phyloP scores from a whole-genome alignment of 108 stramenopile genomes.

The Skeletonema grethae region DNA sequence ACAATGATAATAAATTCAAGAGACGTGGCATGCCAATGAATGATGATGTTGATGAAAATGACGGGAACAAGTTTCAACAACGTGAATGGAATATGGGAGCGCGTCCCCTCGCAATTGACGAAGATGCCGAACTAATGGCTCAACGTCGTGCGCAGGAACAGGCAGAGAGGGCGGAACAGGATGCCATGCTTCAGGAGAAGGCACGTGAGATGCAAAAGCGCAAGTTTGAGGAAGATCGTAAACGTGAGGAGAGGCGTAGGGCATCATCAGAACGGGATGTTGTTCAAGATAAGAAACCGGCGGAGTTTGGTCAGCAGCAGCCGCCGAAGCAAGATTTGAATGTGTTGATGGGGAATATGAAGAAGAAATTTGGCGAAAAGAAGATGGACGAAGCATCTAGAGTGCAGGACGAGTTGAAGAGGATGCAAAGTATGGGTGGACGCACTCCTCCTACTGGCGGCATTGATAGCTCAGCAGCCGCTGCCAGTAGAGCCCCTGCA shows the following conservation, averaged over 20 bases:
- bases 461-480: not conserved
- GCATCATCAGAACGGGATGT: constrained; percentile 28
- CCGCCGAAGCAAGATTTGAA: constrained; percentile 10
- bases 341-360: constrained; percentile 25
- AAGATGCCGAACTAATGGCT: constrained; percentile 19
- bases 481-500: not conserved
- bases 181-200: constrained; percentile 16
- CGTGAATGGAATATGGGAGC: constrained; percentile 6
- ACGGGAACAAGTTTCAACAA: constrained; percentile 5
- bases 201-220: constrained; percentile 17
- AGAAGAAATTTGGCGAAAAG: constrained; percentile 24
- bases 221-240: constrained; percentile 6
- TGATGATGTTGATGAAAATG: not conserved
- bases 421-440: constrained; percentile 5
- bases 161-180: constrained; percentile 11
- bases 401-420: constrained; percentile 20
- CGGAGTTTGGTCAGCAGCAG: constrained; percentile 1
- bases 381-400: constrained; percentile 29
- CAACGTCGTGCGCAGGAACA: not conserved
- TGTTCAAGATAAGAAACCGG: constrained; percentile 14
- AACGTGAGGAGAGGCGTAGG: constrained; percentile 20
- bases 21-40: constrained; percentile 4
- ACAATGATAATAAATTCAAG: not conserved
- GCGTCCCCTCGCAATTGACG: constrained; percentile 23
- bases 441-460: not conserved